phyloP scores from a whole-genome alignment of 169 alveolate species.

The Plasmodium billcollinsi region DNA sequence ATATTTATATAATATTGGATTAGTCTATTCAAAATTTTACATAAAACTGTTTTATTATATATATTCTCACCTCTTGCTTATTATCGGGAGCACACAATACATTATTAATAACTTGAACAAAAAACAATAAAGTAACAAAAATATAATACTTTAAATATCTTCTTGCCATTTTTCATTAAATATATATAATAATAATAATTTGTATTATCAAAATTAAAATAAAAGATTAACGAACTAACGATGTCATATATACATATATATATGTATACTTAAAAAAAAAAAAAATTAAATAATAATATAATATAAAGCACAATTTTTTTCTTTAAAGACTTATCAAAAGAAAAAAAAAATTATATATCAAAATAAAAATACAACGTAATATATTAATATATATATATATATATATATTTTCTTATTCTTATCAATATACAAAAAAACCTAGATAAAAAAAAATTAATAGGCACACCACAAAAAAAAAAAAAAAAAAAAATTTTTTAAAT shows the following conservation, averaged over 20 bases:
- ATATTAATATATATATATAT: too few relatives aligned
- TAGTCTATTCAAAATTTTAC: neutral
- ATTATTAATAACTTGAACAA: constrained; percentile 10
- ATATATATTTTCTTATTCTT: too few relatives aligned
- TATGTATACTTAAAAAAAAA: neutral
- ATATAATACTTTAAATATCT: neutral
- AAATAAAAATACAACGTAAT: too few relatives aligned
- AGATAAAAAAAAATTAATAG: too few relatives aligned
- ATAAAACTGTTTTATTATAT: neutral
- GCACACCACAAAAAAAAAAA: too few relatives aligned
- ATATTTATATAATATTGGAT: neutral
- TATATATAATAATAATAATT: neutral
- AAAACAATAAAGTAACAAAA: constrained; percentile 3
- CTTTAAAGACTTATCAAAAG: too few relatives aligned
- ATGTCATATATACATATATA: constrained; percentile 1
- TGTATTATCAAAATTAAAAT: neutral
- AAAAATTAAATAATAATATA: neutral
- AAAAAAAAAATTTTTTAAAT: too few relatives aligned
- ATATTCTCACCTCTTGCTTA: constrained; percentile 25
- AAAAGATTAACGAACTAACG: neutral
- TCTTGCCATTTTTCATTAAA: constrained; percentile 1
- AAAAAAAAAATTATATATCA: too few relatives aligned
- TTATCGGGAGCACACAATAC: constrained; percentile 10
- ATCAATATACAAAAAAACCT: too few relatives aligned
- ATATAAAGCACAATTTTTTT: too few relatives aligned